Percentiles rank a stretch among this genome's conserved stretches.
These are phyloP conservation scores for Choiromyces venosus DNA, from an alignment of 495 filamentous ascomycete species.

Conservation along the genomic window DNA sequence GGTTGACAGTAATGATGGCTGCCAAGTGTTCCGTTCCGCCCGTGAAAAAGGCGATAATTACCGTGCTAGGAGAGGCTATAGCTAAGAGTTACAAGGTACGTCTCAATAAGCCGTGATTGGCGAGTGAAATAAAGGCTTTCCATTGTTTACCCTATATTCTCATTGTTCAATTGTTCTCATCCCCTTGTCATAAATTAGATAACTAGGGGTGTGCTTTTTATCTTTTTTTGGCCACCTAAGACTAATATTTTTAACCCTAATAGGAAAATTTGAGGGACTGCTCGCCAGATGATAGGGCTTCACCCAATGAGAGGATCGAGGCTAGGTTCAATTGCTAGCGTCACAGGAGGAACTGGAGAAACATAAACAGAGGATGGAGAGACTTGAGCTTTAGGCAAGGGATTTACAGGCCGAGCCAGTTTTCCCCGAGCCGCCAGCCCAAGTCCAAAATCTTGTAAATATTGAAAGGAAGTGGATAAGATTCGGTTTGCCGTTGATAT, in stretches of 20 bases:
- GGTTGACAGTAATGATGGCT: neutral
- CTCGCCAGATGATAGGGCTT: no score
- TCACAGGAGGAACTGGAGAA: neutral
- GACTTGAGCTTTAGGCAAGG: neutral
- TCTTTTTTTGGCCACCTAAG: no score
- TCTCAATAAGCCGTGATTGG: no score
- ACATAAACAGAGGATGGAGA: neutral
- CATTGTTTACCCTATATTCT: no score
- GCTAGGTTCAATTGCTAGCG: neutral
- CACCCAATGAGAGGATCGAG: neutral
- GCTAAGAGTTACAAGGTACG: no score
- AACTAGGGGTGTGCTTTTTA: no score
- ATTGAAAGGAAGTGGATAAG: neutral
- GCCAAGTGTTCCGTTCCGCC: neutral
- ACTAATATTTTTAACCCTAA: no score
- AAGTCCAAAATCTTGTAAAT: neutral
- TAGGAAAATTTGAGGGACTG: no score
- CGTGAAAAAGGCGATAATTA: neutral
- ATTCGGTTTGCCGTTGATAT: neutral
- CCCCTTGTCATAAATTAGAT: no score
- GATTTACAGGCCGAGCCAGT: neutral
- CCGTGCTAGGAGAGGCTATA: neutral
- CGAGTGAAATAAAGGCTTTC: no score
- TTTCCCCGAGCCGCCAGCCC: neutral
- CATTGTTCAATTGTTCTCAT: no score